Conservation (phyloP, 2,329 filamentous ascomycete genomes). For the Alternaria ethzedia region DNA sequence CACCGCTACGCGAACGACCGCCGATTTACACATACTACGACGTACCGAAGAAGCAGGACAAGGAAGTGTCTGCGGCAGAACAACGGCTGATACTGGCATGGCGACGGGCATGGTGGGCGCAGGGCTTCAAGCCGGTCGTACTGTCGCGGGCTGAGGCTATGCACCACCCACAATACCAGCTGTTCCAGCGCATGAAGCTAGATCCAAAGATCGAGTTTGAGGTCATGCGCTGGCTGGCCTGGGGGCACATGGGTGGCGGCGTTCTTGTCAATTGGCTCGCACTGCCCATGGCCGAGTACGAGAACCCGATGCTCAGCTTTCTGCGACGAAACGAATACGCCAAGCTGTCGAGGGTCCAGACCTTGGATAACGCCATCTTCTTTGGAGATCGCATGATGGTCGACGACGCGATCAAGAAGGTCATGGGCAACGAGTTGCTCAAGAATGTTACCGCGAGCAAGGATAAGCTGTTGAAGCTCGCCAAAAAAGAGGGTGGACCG, state of each 20-base stretch:
- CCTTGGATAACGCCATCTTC: conserved; percentile 74
- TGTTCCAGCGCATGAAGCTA: conserved; percentile 62
- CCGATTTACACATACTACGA: conserved; percentile 94
- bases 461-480: conserved; percentile 63
- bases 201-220: conserved; percentile 55
- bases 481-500: conserved; percentile 60
- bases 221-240: conserved; percentile 88
- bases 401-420: conserved; percentile 51
- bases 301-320: conserved; percentile 74
- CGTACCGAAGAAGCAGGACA: conserved; percentile 66
- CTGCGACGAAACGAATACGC: conserved; percentile 79
- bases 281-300: conserved; percentile 79
- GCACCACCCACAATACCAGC: conserved; percentile 78
- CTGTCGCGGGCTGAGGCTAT: conserved; percentile 80
- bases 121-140: conserved; percentile 87
- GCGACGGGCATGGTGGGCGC: conserved; percentile 93
- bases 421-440: conserved; percentile 58
- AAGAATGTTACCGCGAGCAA: conserved; percentile 64
- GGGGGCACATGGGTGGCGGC: conserved; percentile 88
- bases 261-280: conserved; percentile 79
- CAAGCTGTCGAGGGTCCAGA: conserved; percentile 74
- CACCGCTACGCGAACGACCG: conserved; percentile 72
- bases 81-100: conserved; percentile 81
- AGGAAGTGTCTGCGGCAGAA: conserved; percentile 72
- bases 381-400: conserved; percentile 67